phyloP scores from a whole-genome alignment of 2,329 filamentous ascomycete genomes.

The Plectosphaerella plurivora region DNA sequence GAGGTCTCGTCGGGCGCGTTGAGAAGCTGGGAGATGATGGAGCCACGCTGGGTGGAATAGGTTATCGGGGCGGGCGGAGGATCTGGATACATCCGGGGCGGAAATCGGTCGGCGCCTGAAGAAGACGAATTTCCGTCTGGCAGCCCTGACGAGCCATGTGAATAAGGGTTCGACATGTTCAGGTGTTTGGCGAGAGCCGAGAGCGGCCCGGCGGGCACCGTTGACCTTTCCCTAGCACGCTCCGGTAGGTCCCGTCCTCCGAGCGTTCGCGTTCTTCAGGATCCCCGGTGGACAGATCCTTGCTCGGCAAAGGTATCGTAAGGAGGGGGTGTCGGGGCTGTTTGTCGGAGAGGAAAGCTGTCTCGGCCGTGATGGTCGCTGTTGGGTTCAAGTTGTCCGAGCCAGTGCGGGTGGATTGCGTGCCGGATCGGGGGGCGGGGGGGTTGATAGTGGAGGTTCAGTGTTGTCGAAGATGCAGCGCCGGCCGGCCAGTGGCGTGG shows the following conservation, averaged over 20 bases:
- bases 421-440: too few relatives aligned
- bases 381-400: too few relatives aligned
- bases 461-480: too few relatives aligned
- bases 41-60: constrained; percentile 7
- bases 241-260: constrained; percentile 6
- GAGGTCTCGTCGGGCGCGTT: constrained; percentile 36
- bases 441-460: too few relatives aligned
- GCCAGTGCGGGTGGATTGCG: too few relatives aligned
- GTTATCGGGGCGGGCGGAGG: constrained; percentile 21
- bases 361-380: background rate
- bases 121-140: constrained; percentile 34
- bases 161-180: constrained; percentile 40
- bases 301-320: background rate
- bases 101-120: constrained; percentile 22
- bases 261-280: constrained; percentile 4
- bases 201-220: constrained; percentile 7
- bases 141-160: constrained; percentile 26
- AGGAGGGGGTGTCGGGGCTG: too few relatives aligned
- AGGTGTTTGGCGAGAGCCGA: constrained; percentile 9
- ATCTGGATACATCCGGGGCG: background rate
- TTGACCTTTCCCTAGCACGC: constrained; percentile 5
- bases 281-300: too few relatives aligned
- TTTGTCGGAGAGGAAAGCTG: background rate
- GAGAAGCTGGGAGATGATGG: constrained; percentile 51
- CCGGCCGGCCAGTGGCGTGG: too few relatives aligned